These are phyloP conservation scores for Irpex rosettiformis DNA, from an alignment of 1,284 basidiomycete genomes.

Conservation along the genomic window DNA sequence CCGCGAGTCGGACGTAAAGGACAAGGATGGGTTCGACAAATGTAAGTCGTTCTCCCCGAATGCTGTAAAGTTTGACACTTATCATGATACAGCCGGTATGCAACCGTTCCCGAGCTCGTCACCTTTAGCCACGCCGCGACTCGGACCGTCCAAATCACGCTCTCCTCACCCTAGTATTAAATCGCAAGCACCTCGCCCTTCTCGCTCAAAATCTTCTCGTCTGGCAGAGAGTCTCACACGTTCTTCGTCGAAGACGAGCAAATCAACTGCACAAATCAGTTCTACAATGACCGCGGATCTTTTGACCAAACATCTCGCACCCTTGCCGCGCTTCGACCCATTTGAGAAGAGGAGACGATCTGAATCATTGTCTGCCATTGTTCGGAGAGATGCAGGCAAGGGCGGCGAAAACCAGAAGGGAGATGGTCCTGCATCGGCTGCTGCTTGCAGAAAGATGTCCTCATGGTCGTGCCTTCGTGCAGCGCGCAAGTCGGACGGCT, in stretches of 20 bases:
- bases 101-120: conserved; percentile 1
- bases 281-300: conserved; percentile 9
- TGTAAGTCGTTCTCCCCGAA: not conserved
- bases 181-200: not conserved
- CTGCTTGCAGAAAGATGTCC: not conserved
- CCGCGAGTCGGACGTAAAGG: not conserved
- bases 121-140: not conserved
- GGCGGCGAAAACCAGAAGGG: not conserved
- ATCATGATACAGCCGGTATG: not conserved
- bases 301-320: conserved; percentile 24
- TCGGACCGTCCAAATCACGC: not conserved
- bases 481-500: not conserved
- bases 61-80: not conserved
- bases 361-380: conserved; percentile 29
- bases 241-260: conserved; percentile 1
- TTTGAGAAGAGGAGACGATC: conserved; percentile 26
- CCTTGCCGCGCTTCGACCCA: conserved; percentile 32
- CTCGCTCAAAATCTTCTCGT: conserved; percentile 5
- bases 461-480: conserved; percentile 1
- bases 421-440: not conserved
- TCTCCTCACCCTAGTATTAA: not conserved
- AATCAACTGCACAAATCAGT: not conserved
- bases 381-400: not conserved
- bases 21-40: not conserved
- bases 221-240: not conserved